Evolutionary conservation across 2,329 filamentous ascomycete species (phyloP), one percentile per base, ranked within the genome.

Genomic region (Periconia digitata): DNA sequence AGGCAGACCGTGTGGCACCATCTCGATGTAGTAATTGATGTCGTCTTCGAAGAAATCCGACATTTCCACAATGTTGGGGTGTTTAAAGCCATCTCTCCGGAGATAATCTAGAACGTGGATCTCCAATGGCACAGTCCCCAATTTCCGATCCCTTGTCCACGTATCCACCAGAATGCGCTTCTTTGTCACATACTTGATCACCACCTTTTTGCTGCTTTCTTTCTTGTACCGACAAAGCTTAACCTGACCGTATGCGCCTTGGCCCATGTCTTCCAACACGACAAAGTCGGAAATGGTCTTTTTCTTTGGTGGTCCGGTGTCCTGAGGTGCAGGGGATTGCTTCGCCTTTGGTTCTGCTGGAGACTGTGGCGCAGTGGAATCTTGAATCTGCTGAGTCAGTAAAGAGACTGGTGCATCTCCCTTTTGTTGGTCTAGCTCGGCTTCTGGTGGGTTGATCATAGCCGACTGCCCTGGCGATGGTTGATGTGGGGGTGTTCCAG

Each of bases 141-240:
- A 81, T 46, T 89, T 85, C 39, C 94, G 85, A 73, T 99, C 94
- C 48, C 94, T 85, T 24, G 92, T 97, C 94, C 94, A 99, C 0
- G 94, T 99, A 73, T 99, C 94, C 53, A 99, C 92, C 13, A 99
- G 81, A 69, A 99, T 99, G 38, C 92, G 88, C 50, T 89, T 85
- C 74, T 99, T 99, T 5, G 94, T 97, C 42, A 99, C 94, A 69
- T 95, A 99, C 71, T 99, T 99, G 65, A 99, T 81, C 17, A 99
- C 92, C 54, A 95, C 88, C 72, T 95, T 96, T 68, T 86, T 88
- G 44, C 83, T 77, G 20, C 77, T 84, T 43, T 81, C 84, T 62
- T 85, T 84, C 74, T 92, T 95, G 74, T 94, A 88, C 23, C 92
- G 85, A 44, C 89, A 92, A 40, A 99, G 81, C 71, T 99, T 99